Evolutionary conservation across 2,329 filamentous ascomycete genomes (phyloP), one percentile per base, ranked within the genome.

Genomic region (Fusarium keratoplasticum): DNA sequence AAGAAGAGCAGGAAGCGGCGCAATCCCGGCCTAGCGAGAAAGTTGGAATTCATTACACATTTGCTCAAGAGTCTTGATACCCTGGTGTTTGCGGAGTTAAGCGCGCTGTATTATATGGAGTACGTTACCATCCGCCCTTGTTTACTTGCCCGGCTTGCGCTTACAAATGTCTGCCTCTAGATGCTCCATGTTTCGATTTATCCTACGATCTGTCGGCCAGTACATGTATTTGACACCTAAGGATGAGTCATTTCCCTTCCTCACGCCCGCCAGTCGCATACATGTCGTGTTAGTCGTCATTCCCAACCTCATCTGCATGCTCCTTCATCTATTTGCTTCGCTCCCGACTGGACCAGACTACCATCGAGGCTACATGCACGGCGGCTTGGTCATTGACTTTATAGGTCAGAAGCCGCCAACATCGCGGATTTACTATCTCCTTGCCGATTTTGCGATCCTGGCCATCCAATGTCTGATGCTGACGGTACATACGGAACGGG

Each of bases 21-120:
- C 62, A 81, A 84, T 62, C 82, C 83, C 61, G 81, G 87, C 73
- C 81, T 89, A 77, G 81, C 83, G 66, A 91, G 88, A 81, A 92
- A 91, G 84, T 83, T 90, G 65, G 83, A 89, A 72, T 91, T 92
- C 78, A 82, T 92, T 75, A 89, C 86, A 44, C 87, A 91, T 74
- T 84, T 93, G 69, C 87, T 91, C 75, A 85, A 86, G 77, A 89
- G 87, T 70, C 83, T 93, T 67, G 91, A 93, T 82, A 87, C 88
- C 76, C 78, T 92, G 54, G 87, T 92, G 58, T 91, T 91, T 80
- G 89, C 88, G 44, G 90, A 93, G 83, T 84, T 93, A 66, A 91
- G 89, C 77, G 86, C 88, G 50, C 76, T 93, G 75, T 93, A 93
- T 80, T 93, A 93, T 80, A 90, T 93, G 88, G 91, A 93, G 91